Evolutionary conservation across 129 eudicot genomes (phyloP).

Genomic region (Pulicaria dysenterica): DNA sequence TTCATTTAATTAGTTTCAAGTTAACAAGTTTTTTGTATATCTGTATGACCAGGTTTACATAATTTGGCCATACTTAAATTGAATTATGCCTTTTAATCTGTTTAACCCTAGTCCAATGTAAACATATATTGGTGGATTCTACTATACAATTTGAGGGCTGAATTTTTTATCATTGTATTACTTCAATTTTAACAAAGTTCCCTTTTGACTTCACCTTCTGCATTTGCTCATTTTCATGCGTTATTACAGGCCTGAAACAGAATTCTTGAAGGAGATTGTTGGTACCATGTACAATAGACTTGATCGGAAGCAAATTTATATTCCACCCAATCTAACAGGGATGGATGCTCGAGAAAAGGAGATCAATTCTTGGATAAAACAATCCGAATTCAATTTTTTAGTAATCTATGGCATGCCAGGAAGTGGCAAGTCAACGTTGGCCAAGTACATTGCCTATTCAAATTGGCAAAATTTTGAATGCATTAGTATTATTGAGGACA

Average conservation of each 20-base stretch:
- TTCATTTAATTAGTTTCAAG: no score
- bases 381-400: neutral
- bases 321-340: constrained; percentile 16
- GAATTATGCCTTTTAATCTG: no score
- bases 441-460: constrained; percentile 18
- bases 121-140: no score
- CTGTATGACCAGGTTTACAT: no score
- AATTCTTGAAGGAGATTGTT: constrained; percentile 17
- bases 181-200: no score
- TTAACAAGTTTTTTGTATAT: no score
- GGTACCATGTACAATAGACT: neutral
- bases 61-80: no score
- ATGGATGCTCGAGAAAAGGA: constrained; percentile 1
- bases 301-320: constrained; percentile 7
- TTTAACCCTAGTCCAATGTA: no score
- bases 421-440: constrained; percentile 42
- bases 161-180: no score
- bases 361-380: constrained; percentile 19
- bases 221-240: no score
- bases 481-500: constrained; percentile 22
- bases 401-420: constrained; percentile 27
- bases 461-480: constrained; percentile 22
- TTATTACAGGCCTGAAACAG: constrained; percentile 8
- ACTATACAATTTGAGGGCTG: no score
- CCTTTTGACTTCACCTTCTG: no score